A percentile compares a stretch with the other conserved stretches of the same genome.
phyloP scores from a whole-genome alignment of 169 alveolate species.

The Plasmodium billcollinsi region DNA sequence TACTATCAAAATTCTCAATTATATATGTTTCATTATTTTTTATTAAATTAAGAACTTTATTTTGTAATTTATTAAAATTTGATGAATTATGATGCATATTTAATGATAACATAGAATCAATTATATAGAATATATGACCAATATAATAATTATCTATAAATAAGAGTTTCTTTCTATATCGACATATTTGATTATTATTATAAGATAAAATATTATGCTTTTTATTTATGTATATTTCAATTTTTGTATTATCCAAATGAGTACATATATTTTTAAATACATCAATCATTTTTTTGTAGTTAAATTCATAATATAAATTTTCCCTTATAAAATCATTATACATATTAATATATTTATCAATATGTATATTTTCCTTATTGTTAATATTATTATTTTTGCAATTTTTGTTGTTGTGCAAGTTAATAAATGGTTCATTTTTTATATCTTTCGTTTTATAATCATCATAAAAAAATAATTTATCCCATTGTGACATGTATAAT shows the following conservation, averaged over 20 bases:
- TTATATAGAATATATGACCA: slow-evolving; percentile 54
- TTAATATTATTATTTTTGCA: not conserved
- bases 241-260: slow-evolving; percentile 24
- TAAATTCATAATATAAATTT: slow-evolving; percentile 36
- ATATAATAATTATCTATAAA: slow-evolving; percentile 62
- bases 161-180: slow-evolving; percentile 38
- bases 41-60: slow-evolving; percentile 40
- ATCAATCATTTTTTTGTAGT: slow-evolving; percentile 4
- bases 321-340: slow-evolving; percentile 38
- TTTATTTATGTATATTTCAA: slow-evolving; percentile 5
- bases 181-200: not conserved
- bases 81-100: slow-evolving; percentile 55
- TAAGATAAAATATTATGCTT: not conserved
- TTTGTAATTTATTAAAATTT: slow-evolving; percentile 27
- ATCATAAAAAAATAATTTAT: slow-evolving; percentile 25
- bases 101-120: slow-evolving; percentile 40
- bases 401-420: not conserved
- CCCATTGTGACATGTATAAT: slow-evolving; percentile 6
- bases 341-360: slow-evolving; percentile 5
- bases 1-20: slow-evolving; percentile 65
- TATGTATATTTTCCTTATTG: not conserved
- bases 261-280: slow-evolving; percentile 9
- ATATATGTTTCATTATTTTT: slow-evolving; percentile 72
- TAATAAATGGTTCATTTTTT: slow-evolving; percentile 39
- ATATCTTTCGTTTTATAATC: slow-evolving; percentile 48